A percentile compares a stretch with the other conserved stretches of the same genome.
Evolutionary conservation across 2,329 filamentous ascomycete species (phyloP).

Genomic region (Seiridium unicorne): DNA sequence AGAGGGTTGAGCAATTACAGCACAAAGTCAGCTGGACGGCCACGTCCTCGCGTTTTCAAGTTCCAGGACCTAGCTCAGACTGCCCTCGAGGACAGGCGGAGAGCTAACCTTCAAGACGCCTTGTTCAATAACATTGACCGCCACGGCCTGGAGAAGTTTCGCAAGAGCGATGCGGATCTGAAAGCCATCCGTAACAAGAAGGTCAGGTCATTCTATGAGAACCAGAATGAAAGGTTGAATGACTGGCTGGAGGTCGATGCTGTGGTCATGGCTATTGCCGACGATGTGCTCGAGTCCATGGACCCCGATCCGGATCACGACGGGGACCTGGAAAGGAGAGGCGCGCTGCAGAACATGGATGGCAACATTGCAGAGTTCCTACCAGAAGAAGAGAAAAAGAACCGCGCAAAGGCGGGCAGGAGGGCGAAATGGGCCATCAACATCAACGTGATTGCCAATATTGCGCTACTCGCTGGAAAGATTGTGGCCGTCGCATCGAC

Average conservation of each 20-base stretch:
- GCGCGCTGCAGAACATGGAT: constrained; percentile 44
- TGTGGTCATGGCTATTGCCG: constrained; percentile 52
- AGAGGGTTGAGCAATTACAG: neutral
- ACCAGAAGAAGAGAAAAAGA: constrained; percentile 51
- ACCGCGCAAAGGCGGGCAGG: constrained; percentile 41
- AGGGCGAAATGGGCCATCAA: constrained; percentile 51
- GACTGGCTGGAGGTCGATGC: constrained; percentile 60
- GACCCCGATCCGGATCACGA: constrained; percentile 57
- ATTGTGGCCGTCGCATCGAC: constrained; percentile 53
- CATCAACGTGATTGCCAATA: constrained; percentile 60
- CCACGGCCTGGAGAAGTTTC: constrained; percentile 44
- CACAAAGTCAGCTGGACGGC: neutral
- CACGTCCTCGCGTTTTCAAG: constrained; percentile 5
- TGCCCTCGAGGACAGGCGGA: constrained; percentile 25
- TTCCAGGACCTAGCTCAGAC: constrained; percentile 10
- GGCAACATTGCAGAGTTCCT: constrained; percentile 54
- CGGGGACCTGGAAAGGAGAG: constrained; percentile 50
- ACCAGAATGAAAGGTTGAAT: constrained; percentile 52
- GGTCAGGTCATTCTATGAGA: constrained; percentile 51
- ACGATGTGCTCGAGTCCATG: constrained; percentile 60
- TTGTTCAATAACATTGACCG: constrained; percentile 45
- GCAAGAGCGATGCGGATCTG: constrained; percentile 35
- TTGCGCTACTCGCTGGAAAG: constrained; percentile 55
- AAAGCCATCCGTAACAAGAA: constrained; percentile 52
- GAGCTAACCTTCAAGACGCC: constrained; percentile 45